Base-by-base conservation (phyloP, 768 basidiomycete genomes). In the Calvatia gigantea region DNA sequence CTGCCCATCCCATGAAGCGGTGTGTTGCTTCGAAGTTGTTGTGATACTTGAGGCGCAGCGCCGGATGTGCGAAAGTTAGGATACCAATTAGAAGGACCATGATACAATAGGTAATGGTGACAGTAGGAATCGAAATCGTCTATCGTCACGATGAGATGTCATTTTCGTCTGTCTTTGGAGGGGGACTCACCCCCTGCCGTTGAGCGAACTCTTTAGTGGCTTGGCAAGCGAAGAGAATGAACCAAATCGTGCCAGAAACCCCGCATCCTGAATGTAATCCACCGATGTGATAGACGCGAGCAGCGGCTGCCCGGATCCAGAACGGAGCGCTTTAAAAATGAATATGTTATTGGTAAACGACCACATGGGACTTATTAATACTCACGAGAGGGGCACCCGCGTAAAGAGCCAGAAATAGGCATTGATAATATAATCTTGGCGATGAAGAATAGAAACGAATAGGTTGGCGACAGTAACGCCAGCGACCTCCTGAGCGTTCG, bases 341-440 rank as follows among this genome's bases (percentile, higher is more conserved):
- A 0, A 19, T 21, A 21, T 42, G 21, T 12, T 21, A 8, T 42
- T 19, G 12, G 9, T 11, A 21, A 11, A 21, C 12, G 9, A 23
- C 17, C 19, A 21, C 21, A 17, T 14, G 41, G 25, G 25, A 21
- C 1, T 12, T 19, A 42, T 7, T 11, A 14, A 23, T 23, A 67
- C 77, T 60, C 58, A 82, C 79, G 75, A 77, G 37, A 69, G 48
- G 8, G 82, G 81, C 17, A 78, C 78, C 31, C 77, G 67, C 57
- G 76, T 79, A 51, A 76, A 77, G 7, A 80, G 67, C 38, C 73
- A 75, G 70, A 81, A 85, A 62, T 83, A 80, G 1, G 74, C 69
- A 61, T 85, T 82, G 63, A 83, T 74, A 19, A 85, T 78, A 57
- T 84, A 80, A 62, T 84, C 78, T 62, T 80, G 77, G 28, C 77